Base-by-base conservation (phyloP, 2,329 filamentous ascomycete species). In the Hypocrella siamensis region DNA sequence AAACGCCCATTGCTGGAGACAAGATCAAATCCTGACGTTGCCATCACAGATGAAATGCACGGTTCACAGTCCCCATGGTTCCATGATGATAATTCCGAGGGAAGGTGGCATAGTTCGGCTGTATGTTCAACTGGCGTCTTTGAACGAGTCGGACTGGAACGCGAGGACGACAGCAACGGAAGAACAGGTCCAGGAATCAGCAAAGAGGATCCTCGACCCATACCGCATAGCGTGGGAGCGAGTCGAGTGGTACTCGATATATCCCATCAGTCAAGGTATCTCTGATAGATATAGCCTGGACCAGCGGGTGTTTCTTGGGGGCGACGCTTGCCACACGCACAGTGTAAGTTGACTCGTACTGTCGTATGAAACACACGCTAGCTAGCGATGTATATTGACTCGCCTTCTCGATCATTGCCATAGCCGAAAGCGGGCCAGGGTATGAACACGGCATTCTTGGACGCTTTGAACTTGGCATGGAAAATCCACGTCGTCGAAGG, bases 401-500 rank as follows among this genome's bases (percentile, higher is more conserved):
- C 22, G 27, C 10, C 6, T 2, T 11, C 18, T 14, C 21, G 10
- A 9, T 5, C 10, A 54, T 16, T 53, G 66, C 30, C 62, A 66
- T 45, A 74, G 69, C 78, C 78, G 24, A 83, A 82, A 59, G 79
- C 78, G 19, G 79, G 79, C 2, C 79, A 83, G 52, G 79, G 79
- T 19, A 84, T 84, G 79, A 84, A 84, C 46, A 79, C 79, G 1
- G 78, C 77, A 4, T 83, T 84, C 56, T 61, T 80, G 31, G 79
- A 88, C 42, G 84, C 84, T 1, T 71, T 84, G 37, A 96, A 94
- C 53, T 64, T 96, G 26, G 86, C 86, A 6, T 96, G 86, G 86
- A 96, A 96, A 61, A 81, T 94, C 31, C 86, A 93, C 49, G 75
- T 81, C 22, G 88, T 94, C 8, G 85, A 93, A 50, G 66, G 68